Evolutionary conservation across 2,329 filamentous ascomycete species (phyloP).

Genomic region (Xylariales sp.): DNA sequence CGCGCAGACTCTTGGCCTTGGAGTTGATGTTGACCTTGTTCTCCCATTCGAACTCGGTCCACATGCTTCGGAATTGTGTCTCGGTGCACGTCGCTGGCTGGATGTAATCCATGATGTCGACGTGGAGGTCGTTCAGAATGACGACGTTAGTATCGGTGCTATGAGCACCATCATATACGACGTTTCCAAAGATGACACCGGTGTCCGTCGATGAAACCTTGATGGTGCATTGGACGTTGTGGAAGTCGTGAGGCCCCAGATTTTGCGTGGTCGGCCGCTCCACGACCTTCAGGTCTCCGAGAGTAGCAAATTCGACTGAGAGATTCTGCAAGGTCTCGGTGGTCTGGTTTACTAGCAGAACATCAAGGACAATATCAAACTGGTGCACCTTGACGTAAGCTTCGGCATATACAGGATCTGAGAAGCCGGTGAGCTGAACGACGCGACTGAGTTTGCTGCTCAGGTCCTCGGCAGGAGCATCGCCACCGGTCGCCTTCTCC

Average conservation of each 20-base stretch:
- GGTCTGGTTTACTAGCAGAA: constrained; percentile 95
- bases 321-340: constrained; percentile 94
- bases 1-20: constrained; percentile 84
- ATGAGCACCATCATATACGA: constrained; percentile 92
- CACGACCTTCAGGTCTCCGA: constrained; percentile 96
- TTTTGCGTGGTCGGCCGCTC: constrained; percentile 96
- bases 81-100: constrained; percentile 95
- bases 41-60: constrained; percentile 99
- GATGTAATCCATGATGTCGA: constrained; percentile 99
- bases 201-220: constrained; percentile 98
- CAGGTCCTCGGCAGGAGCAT: constrained; percentile 76
- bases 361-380: constrained; percentile 96
- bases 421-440: constrained; percentile 96
- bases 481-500: constrained; percentile 90
- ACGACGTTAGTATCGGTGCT: constrained; percentile 94
- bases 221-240: constrained; percentile 97
- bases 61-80: constrained; percentile 99
- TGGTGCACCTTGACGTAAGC: constrained; percentile 98
- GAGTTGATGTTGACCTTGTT: constrained; percentile 99
- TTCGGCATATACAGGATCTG: constrained; percentile 96
- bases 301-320: constrained; percentile 95
- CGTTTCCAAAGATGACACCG: constrained; percentile 97
- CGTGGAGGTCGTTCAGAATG: constrained; percentile 95
- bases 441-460: constrained; percentile 93
- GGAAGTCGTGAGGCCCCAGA: constrained; percentile 89